A percentile compares a stretch with the other conserved stretches of the same genome.
phyloP scores from a whole-genome alignment of 108 stramenopile species.

The Pseudonitzschia delicatissima region DNA sequence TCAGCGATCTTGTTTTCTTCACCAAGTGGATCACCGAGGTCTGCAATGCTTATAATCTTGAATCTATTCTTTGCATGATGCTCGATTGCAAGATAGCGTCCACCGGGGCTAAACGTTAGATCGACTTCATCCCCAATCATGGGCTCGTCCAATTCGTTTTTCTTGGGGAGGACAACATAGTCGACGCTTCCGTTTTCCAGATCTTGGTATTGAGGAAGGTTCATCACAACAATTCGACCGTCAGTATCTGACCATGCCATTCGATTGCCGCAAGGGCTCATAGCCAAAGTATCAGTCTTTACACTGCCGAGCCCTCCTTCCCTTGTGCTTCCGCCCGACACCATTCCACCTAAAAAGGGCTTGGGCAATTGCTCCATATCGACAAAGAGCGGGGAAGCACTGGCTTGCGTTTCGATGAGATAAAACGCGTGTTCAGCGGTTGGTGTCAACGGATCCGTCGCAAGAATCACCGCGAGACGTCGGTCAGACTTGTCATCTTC shows the following conservation, averaged over 20 bases:
- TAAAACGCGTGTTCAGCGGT: slow-evolving; percentile 79
- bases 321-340: slow-evolving; percentile 48
- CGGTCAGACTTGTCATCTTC: slow-evolving; percentile 33
- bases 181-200: slow-evolving; percentile 6
- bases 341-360: slow-evolving; percentile 66
- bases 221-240: slow-evolving; percentile 60
- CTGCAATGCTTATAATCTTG: slow-evolving; percentile 58
- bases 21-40: slow-evolving; percentile 46
- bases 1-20: slow-evolving; percentile 31
- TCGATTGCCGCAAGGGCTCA: slow-evolving; percentile 70
- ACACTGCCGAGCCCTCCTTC: slow-evolving; percentile 69
- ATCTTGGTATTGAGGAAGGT: slow-evolving; percentile 43
- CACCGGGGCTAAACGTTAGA: slow-evolving; percentile 51
- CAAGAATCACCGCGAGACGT: slow-evolving; percentile 56
- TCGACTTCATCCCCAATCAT: slow-evolving; percentile 44
- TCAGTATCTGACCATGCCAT: slow-evolving; percentile 63
- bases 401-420: slow-evolving; percentile 49
- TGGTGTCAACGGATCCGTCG: slow-evolving; percentile 60
- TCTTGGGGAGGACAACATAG: slow-evolving; percentile 37
- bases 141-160: slow-evolving; percentile 59
- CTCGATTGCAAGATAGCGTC: slow-evolving; percentile 54
- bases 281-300: slow-evolving; percentile 30
- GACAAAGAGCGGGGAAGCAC: slow-evolving; percentile 32
- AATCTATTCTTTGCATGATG: slow-evolving; percentile 72
- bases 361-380: slow-evolving; percentile 46